Conservation (phyloP, 176 grass and related monocot genomes). For the Pharus latifolius region DNA sequence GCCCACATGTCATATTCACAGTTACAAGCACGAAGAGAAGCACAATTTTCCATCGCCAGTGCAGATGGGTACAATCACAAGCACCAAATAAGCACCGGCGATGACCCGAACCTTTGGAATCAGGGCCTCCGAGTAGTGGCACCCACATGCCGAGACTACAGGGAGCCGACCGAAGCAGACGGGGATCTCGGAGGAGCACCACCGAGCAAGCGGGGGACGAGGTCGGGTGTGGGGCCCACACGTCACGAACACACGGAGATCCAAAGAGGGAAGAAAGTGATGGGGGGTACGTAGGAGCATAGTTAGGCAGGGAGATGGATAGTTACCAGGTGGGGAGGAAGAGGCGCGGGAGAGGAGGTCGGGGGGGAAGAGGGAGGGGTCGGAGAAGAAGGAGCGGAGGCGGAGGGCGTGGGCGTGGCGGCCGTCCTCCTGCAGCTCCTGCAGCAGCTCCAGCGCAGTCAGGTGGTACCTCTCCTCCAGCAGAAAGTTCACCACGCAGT, state of each 20-base stretch:
- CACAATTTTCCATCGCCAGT: no score
- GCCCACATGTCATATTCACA: no score
- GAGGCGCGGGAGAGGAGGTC: slow-evolving; percentile 53
- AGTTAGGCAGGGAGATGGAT: neutral
- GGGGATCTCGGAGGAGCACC: no score
- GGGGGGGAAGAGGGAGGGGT: slow-evolving; percentile 53
- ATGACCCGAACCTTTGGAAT: no score
- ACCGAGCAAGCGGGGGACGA: neutral
- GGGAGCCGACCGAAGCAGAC: no score
- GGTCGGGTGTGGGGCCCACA: neutral
- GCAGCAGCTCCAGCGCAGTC: slow-evolving; percentile 88
- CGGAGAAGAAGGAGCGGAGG: slow-evolving; percentile 75
- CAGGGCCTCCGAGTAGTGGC: no score
- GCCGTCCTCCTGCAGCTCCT: slow-evolving; percentile 84
- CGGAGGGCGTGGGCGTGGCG: slow-evolving; percentile 83
- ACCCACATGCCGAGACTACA: no score
- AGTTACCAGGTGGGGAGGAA: slow-evolving; percentile 37
- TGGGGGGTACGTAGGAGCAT: neutral
- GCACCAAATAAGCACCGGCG: no score
- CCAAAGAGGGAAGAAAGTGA: neutral
- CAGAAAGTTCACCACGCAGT: slow-evolving; percentile 96
- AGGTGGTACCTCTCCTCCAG: slow-evolving; percentile 88
- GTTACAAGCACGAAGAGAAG: no score
- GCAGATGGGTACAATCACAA: no score
- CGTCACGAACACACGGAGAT: neutral